Base-by-base conservation (phyloP, 1,284 basidiomycete species). In the Microbotryum lychnidis-dioicae region DNA sequence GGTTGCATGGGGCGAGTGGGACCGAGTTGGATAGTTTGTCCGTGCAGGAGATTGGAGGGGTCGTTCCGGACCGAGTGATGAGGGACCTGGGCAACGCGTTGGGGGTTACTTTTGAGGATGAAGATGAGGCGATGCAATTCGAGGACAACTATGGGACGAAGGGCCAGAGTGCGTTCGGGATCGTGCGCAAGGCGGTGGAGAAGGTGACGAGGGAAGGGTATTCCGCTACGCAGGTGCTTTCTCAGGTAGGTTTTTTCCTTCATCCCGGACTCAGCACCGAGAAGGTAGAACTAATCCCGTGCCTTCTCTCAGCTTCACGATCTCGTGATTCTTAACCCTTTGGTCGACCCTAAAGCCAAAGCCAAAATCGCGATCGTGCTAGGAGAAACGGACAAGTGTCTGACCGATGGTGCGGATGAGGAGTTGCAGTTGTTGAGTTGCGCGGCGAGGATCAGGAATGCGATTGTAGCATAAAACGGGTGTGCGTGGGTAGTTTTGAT, bases 321-420 rank as follows among this genome's bases (percentile, higher is more conserved):
- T 75, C 80, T 91, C 33, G 80, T 97, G 60, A 83, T 96, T 52
- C 79, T 83, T 7, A 86, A 97, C 73, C 87, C 88, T 1, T 84
- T 85, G 0, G 77, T 98, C 61, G 83, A 84, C 45, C 85, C 89
- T 16, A 81, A 84, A 48, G 86, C 89, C 67, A 98, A 98, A 75
- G 83, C 90, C 1, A 79, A 79, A 33, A 88, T 88, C 65, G 89
- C 89, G 1, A 77, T 97, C 21, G 84, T 85, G 9, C 87, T 98
- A 65, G 94, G 92, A 4, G 91, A 94, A 74, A 91, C 91, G 46
- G 96, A 99, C 79, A 97, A 98, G 76, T 90, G 89, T 0, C 78
- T 99, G 50, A 91, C 88, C 66, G 94, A 98, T 71, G 96, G 96
- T 2, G 93, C 90, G n/a, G 94, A 98, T 71, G 96, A 99, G 76